Evolutionary conservation across 768 basidiomycete species (phyloP).

Genomic region (Mycena venus): DNA sequence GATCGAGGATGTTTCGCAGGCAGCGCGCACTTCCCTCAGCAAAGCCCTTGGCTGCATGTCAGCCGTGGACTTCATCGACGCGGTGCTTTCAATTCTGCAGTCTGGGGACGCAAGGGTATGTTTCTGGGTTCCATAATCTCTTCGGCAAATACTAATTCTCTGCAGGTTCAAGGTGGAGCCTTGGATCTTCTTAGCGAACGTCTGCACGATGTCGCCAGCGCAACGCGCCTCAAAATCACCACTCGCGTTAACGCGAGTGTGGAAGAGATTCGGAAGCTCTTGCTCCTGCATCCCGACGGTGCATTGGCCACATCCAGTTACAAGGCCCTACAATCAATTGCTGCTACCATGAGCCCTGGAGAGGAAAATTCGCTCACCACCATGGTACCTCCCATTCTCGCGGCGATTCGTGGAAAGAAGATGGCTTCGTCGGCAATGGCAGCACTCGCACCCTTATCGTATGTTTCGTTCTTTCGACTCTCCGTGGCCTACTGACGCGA

Average conservation of each 20-base stretch:
- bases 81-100: slow-evolving; percentile 67
- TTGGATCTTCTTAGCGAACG: slow-evolving; percentile 79
- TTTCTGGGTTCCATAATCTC: background rate
- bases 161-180: slow-evolving; percentile 75
- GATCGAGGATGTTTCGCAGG: slow-evolving; percentile 58
- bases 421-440: slow-evolving; percentile 60
- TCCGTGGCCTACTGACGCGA: slow-evolving; percentile 12
- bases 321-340: slow-evolving; percentile 71
- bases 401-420: slow-evolving; percentile 56
- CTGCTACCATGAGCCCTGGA: slow-evolving; percentile 65
- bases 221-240: slow-evolving; percentile 65
- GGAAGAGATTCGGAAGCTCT: slow-evolving; percentile 60
- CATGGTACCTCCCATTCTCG: slow-evolving; percentile 70
- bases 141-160: slow-evolving; percentile 14
- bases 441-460: slow-evolving; percentile 75
- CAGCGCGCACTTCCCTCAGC: slow-evolving; percentile 65
- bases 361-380: slow-evolving; percentile 78
- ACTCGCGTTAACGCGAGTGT: slow-evolving; percentile 68
- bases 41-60: slow-evolving; percentile 74
- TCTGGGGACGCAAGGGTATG: slow-evolving; percentile 68
- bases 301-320: slow-evolving; percentile 63
- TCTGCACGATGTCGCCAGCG: slow-evolving; percentile 69
- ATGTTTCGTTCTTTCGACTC: slow-evolving; percentile 38
- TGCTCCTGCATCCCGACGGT: slow-evolving; percentile 57
- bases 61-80: slow-evolving; percentile 75